Percentiles rank a stretch among this genome's conserved stretches.
Evolutionary conservation across 352 stramenopile genomes (phyloP).

Genomic region (Phytophthora macrochlamydospora): DNA sequence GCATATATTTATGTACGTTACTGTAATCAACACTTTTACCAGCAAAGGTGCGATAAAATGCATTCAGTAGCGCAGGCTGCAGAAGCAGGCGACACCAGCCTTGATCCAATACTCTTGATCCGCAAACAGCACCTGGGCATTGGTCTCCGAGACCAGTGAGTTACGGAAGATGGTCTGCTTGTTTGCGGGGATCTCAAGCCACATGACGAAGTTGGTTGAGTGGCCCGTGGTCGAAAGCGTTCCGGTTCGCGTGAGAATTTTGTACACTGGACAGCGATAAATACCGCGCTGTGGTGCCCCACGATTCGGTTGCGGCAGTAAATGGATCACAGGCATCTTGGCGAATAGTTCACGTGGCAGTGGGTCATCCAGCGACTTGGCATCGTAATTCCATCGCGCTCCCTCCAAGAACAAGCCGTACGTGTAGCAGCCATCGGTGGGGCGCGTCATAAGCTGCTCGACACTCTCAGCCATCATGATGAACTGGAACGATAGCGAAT

Average conservation of each 20-base stretch:
- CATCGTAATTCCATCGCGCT: constrained; percentile 47
- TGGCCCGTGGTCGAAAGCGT: constrained; percentile 48
- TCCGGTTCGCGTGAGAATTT: constrained; percentile 91
- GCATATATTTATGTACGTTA: constrained; percentile 46
- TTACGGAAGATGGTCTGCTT: constrained; percentile 83
- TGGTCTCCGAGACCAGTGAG: constrained; percentile 93
- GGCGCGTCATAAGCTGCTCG: constrained; percentile 38
- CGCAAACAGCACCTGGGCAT: constrained; percentile 87
- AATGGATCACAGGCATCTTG: constrained; percentile 91
- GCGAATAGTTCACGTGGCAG: constrained; percentile 93
- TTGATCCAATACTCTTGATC: constrained; percentile 97
- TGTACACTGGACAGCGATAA: constrained; percentile 96
- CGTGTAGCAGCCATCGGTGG: constrained; percentile 41
- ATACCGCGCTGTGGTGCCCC: constrained; percentile 76
- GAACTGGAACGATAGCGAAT: constrained; percentile 85
- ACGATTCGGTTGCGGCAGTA: constrained; percentile 83
- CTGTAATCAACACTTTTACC: constrained; percentile 2
- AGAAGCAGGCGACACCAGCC: constrained; percentile 94
- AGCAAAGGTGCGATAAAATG: no score
- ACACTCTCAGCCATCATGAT: constrained; percentile 67
- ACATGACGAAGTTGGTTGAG: constrained; percentile 95
- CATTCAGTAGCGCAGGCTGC: constrained; percentile 91
- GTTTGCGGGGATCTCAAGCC: constrained; percentile 94
- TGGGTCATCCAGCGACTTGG: constrained; percentile 84
- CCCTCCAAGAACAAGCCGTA: constrained; percentile 46